Percentiles rank a stretch among this genome's conserved stretches.
phyloP scores from a whole-genome alignment of 331 rosid species.

The Telfairia occidentalis region DNA sequence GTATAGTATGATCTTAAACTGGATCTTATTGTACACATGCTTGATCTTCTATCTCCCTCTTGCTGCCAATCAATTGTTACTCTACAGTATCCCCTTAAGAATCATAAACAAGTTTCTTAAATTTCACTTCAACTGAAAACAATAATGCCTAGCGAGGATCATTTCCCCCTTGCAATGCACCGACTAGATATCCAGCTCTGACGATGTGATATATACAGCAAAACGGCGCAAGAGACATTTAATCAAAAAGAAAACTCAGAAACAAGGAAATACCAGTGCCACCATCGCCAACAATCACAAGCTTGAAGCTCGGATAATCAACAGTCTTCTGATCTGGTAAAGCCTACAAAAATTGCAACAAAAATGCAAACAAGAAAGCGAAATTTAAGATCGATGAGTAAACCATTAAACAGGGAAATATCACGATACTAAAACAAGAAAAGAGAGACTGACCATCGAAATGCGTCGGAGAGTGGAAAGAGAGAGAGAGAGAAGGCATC shows the following conservation, averaged over 20 bases:
- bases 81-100: background rate
- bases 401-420: background rate
- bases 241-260: background rate
- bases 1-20: too few relatives aligned
- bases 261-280: conserved; percentile 45
- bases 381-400: background rate
- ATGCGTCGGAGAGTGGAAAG: background rate
- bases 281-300: conserved; percentile 81
- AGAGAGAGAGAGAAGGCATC: background rate
- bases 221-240: too few relatives aligned
- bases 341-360: conserved; percentile 29
- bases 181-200: background rate
- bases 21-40: background rate
- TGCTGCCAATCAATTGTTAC: background rate
- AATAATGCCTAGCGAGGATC: background rate
- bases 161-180: background rate
- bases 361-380: background rate
- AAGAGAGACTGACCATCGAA: background rate
- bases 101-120: background rate
- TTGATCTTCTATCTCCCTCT: background rate
- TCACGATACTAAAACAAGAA: background rate
- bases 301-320: conserved; percentile 83
- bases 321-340: conserved; percentile 78
- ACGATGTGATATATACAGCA: background rate
- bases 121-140: background rate